Base-by-base conservation (phyloP, 768 basidiomycete species). In the Tulasnella sp. region DNA sequence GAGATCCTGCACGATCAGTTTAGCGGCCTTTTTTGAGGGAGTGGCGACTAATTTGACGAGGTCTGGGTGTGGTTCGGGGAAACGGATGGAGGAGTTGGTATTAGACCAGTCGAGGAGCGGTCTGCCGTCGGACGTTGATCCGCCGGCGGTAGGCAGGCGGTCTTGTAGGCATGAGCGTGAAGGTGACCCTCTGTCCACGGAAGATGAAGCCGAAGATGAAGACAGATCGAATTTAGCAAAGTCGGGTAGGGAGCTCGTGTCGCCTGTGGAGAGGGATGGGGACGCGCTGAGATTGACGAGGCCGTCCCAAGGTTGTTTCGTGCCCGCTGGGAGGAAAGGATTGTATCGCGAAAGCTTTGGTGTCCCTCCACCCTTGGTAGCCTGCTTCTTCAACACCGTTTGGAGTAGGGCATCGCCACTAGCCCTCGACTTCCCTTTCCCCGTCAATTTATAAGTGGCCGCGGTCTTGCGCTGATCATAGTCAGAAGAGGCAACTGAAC, bases 361-460 rank as follows among this genome's bases (percentile, higher is more conserved):
- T 11, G 58, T 27, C 25, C 59, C 24, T n/a, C 29, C 41, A 11
- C 59, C 59, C 7, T 25, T 42, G 30, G 30, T 19, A 4, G 27
- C 50, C 10, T 46, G 21, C 17, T 50, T 31, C 15, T 24, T 25
- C 19, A 25, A 38, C 46, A 42, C 24, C 11, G 61, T 44, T 2
- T 62, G 51, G 38, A 62, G 48, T n/a, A 31, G 42, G 41, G 22
- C n/a, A 12, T 60, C 61, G 10, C 62, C 49, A 17, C 62, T 60
- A 5, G 29, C 4, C n/a, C 24, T 9, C 12, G 50, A 5, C 24
- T 22, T 51, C 22, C 58, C 49, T 44, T 62, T 61, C 24, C 61
- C 53, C 50, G 41, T 51, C 11, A 30, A 43, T 52, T 22, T 4
- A 24, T 10, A 21, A 59, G 51, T 25, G 57, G 5, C n/a, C n/a